A percentile compares a stretch with the other conserved stretches of the same genome.
Conservation (phyloP, 108 stramenopile species). For the Tribonema minus region DNA sequence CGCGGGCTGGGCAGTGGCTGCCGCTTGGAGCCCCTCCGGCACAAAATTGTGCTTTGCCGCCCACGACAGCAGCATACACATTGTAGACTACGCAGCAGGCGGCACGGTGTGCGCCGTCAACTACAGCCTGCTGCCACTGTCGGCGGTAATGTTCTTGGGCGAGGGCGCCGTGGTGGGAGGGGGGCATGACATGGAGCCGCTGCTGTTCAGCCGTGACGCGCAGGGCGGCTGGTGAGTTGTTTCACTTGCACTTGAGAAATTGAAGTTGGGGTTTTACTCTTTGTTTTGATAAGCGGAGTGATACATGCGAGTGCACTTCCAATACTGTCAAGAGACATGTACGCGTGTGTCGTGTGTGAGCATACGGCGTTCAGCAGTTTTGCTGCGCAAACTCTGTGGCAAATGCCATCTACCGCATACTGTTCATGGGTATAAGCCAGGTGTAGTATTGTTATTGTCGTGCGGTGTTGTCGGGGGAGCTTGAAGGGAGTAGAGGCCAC, state of each 20-base stretch:
- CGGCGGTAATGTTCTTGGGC: conserved; percentile 37
- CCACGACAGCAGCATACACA: conserved; percentile 50
- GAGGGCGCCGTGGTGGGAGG: conserved; percentile 51
- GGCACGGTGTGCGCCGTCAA: conserved; percentile 19
- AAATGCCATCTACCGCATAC: no score
- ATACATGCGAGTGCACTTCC: no score
- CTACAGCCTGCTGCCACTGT: conserved; percentile 42
- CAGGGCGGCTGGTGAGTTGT: conserved; percentile 14
- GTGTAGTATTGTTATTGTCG: no score
- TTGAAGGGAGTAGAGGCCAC: no score
- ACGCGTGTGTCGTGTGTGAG: background rate
- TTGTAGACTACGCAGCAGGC: conserved; percentile 37
- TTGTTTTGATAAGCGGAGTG: no score
- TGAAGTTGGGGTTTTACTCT: no score
- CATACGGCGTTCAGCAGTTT: no score
- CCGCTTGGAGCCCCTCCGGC: conserved; percentile 55
- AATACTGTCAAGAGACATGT: background rate
- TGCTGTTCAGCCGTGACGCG: conserved; percentile 37
- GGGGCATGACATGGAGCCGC: conserved; percentile 62
- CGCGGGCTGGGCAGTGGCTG: conserved; percentile 53
- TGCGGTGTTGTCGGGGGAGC: no score
- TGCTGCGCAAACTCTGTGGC: no score
- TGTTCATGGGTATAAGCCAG: no score
- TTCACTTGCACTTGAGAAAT: no score
- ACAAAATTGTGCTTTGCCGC: conserved; percentile 41